Conservation (phyloP, 2,329 filamentous ascomycete genomes). For the Xylariaceae sp. region DNA sequence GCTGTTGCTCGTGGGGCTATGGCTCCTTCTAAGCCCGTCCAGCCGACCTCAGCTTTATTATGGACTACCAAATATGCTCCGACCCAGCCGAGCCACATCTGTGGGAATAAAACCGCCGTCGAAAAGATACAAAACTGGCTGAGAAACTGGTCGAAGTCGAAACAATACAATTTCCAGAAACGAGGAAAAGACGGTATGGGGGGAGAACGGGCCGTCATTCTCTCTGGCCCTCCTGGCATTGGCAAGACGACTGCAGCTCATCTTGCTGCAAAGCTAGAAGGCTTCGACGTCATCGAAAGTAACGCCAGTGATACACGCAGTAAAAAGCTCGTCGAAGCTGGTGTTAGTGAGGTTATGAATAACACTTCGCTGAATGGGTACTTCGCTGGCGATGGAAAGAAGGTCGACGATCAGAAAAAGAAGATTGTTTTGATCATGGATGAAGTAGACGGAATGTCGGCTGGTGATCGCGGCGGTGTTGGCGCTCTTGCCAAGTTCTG, state of each 20-base stretch:
- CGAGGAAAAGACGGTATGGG: slow-evolving; percentile 82
- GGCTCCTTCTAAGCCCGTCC: slow-evolving; percentile 32
- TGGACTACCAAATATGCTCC: slow-evolving; percentile 97
- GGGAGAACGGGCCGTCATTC: slow-evolving; percentile 80
- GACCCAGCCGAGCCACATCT: slow-evolving; percentile 78
- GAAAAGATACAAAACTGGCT: slow-evolving; percentile 90
- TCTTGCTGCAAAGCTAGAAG: slow-evolving; percentile 85
- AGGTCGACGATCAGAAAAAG: slow-evolving; percentile 76
- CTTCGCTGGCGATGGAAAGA: slow-evolving; percentile 79
- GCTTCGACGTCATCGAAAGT: slow-evolving; percentile 89
- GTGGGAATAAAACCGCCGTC: slow-evolving; percentile 86
- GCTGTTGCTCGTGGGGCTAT: slow-evolving; percentile 39
- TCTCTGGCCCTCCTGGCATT: slow-evolving; percentile 92
- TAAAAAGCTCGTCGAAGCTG: slow-evolving; percentile 89
- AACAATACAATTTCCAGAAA: slow-evolving; percentile 76
- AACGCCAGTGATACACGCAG: slow-evolving; percentile 95
- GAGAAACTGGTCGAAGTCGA: slow-evolving; percentile 71
- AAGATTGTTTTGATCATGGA: slow-evolving; percentile 98
- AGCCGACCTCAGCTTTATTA: slow-evolving; percentile 56
- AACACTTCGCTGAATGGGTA: slow-evolving; percentile 90
- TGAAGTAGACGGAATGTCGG: slow-evolving; percentile 98
- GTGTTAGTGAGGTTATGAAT: slow-evolving; percentile 84
- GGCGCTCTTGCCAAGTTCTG: slow-evolving; percentile 91
- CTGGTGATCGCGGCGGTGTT: slow-evolving; percentile 91
- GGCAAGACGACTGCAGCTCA: slow-evolving; percentile 97